Base-by-base conservation (phyloP, 208 protist species). In the Acanthamoeba lenticulata region DNA sequence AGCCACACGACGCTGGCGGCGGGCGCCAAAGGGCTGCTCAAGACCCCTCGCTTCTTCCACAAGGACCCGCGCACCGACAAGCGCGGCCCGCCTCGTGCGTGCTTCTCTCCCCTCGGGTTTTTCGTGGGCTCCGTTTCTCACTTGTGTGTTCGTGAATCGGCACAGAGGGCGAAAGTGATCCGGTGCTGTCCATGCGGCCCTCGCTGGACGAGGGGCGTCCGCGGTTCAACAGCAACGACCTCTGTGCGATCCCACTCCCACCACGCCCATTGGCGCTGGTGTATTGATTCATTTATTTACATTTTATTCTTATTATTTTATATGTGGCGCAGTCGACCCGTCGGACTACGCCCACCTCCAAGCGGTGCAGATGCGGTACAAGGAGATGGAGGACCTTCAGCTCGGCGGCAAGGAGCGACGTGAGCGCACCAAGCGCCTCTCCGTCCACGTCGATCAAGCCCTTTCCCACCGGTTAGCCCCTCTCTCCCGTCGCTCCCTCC, bases 371-470 rank as follows among this genome's bases (percentile, higher is more conserved):
- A 13, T 45, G 32, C 83, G 83, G 32, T 72, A 69, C 57, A 90
- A 90, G 83, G 83, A 90, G 34, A 90, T 90, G 83, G 83, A 90
- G 49, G 83, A 90, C 49, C 57, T 90, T 32, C 83, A 69, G 49
- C 83, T 90, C 15, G 36, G 57, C 83, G 24, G 29, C 52, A 19
- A n/a, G 40, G 83, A 90, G 83, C 47, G 57, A 0, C 42, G 57
- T 4, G 52, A 90, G 57, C 47, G 83, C 0, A 90, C 36, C 47
- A 90, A 90, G 19, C 47, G 83, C 36, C 83, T 90, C 47, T 90
- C 83, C 15, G 38, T 90, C 19, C 83, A 69, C 47, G 42, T 90
- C 83, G 83, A 90, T 17, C 27, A 90, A 65, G 40, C 38, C 40
- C 83, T 90, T 47, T 17, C 47, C 17, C 42, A 90, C 38, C 47